phyloP scores from a whole-genome alignment of 768 basidiomycete species.

The Gymnopilus dilepis region DNA sequence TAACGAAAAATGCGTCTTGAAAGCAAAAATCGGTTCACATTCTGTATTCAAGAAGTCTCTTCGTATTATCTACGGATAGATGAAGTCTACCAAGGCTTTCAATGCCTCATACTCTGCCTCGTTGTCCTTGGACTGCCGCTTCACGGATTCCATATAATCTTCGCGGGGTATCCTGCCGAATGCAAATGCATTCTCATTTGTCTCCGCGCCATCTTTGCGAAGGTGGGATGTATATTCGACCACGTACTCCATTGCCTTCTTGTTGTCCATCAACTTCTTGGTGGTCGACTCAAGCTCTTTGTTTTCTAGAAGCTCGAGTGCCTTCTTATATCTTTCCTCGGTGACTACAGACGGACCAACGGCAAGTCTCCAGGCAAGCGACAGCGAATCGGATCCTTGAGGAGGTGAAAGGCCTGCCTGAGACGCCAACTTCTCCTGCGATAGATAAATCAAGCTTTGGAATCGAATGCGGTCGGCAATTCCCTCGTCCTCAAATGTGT shows the following conservation, averaged over 20 bases:
- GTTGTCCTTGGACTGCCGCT: constrained; percentile 21
- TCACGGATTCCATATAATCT: constrained; percentile 27
- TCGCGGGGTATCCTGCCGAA: constrained; percentile 19
- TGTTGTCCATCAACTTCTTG: constrained; percentile 15
- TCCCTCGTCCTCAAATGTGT: constrained; percentile 24
- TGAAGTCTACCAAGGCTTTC: constrained; percentile 26
- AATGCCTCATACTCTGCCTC: constrained; percentile 21
- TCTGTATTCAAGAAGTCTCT: background rate
- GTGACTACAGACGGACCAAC: constrained; percentile 30
- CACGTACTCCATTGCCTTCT: constrained; percentile 20
- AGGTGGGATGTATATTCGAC: constrained; percentile 25
- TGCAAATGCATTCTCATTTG: constrained; percentile 12
- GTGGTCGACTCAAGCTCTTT: constrained; percentile 10
- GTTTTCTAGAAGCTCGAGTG: constrained; percentile 22
- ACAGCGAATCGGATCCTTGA: constrained; percentile 24
- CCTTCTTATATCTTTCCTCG: constrained; percentile 28
- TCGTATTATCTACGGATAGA: constrained; percentile 12
- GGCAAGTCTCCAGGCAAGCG: constrained; percentile 24
- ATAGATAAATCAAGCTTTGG: constrained; percentile 28
- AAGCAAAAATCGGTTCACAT: background rate
- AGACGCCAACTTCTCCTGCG: constrained; percentile 27
- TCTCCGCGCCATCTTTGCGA: constrained; percentile 13
- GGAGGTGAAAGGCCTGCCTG: constrained; percentile 26
- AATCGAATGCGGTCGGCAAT: constrained; percentile 31
- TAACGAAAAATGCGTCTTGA: too few species aligned